phyloP scores from a whole-genome alignment of 192 early-diverging fungal species.

The Linnemannia exigua region DNA sequence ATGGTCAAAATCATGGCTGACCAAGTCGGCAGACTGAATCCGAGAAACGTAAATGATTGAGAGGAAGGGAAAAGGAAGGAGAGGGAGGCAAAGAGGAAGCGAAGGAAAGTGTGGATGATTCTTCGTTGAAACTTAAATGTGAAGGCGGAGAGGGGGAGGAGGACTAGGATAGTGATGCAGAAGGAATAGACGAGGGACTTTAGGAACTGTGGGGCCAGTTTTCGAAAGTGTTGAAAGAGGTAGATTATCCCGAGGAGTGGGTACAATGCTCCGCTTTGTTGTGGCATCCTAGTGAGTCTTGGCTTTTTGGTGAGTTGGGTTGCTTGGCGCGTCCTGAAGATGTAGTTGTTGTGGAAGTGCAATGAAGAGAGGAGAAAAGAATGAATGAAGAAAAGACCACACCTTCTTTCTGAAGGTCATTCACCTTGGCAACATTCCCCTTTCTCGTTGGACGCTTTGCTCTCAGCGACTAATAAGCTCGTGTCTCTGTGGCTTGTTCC shows the following conservation, averaged over 20 bases:
- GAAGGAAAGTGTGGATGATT: slow-evolving; percentile 22
- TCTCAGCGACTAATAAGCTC: background rate
- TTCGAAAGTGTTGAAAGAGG: slow-evolving; percentile 23
- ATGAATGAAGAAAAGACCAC: background rate
- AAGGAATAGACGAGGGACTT: slow-evolving; percentile 26
- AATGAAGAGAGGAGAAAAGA: background rate
- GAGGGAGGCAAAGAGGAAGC: slow-evolving; percentile 10
- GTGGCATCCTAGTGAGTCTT: background rate
- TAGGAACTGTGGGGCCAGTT: slow-evolving; percentile 32
- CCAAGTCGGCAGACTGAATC: slow-evolving; percentile 23
- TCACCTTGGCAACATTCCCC: background rate
- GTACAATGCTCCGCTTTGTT: slow-evolving; percentile 3
- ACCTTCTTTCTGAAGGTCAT: background rate
- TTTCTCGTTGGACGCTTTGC: background rate
- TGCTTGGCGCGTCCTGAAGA: background rate
- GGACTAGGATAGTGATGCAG: slow-evolving; percentile 30
- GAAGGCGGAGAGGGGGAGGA: slow-evolving; percentile 36
- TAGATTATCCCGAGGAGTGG: slow-evolving; percentile 31
- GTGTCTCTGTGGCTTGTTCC: background rate
- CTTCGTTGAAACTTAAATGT: slow-evolving; percentile 38
- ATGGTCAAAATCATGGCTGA: slow-evolving; percentile 34
- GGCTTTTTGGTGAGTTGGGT: background rate
- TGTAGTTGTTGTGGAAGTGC: background rate
- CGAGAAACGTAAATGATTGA: slow-evolving; percentile 13
- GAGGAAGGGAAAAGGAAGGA: slow-evolving; percentile 1